These are phyloP conservation scores for Myriosclerotinia scirpicola DNA, from an alignment of 2,329 filamentous ascomycete species.

Conservation along the genomic window DNA sequence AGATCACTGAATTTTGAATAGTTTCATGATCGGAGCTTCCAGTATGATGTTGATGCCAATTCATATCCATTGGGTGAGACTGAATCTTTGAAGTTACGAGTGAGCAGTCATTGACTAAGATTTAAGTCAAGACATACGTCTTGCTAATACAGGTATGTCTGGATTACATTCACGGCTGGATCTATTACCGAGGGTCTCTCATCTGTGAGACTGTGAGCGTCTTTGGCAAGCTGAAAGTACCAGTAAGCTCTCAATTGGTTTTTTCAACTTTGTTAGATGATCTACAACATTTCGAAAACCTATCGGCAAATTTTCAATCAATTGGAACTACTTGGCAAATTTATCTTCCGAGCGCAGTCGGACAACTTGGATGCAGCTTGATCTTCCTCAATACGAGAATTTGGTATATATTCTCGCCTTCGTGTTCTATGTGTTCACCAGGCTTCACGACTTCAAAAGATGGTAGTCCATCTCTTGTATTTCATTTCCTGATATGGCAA, in stretches of 20 bases:
- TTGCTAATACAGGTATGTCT: conserved; percentile 6
- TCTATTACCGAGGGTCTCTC: conserved; percentile 2
- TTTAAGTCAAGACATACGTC: background rate
- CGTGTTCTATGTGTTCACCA: background rate
- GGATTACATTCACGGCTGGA: background rate
- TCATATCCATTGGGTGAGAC: background rate
- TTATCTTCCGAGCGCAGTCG: background rate
- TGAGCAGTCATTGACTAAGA: background rate
- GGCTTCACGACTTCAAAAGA: background rate
- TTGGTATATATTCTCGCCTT: background rate
- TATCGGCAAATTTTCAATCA: background rate
- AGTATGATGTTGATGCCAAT: background rate
- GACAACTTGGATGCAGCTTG: background rate
- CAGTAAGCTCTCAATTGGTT: background rate
- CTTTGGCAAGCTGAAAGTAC: background rate
- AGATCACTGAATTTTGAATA: background rate
- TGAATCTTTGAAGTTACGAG: background rate
- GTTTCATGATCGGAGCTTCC: background rate
- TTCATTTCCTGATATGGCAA: background rate
- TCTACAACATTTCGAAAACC: background rate
- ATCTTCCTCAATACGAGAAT: background rate
- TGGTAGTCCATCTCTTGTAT: conserved; percentile 1
- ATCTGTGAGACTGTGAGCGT: background rate
- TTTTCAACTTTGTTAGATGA: background rate
- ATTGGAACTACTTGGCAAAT: background rate